These are phyloP conservation scores for Solanum gandarillasii DNA, from an alignment of 257 asterid species.

Conservation along the genomic window DNA sequence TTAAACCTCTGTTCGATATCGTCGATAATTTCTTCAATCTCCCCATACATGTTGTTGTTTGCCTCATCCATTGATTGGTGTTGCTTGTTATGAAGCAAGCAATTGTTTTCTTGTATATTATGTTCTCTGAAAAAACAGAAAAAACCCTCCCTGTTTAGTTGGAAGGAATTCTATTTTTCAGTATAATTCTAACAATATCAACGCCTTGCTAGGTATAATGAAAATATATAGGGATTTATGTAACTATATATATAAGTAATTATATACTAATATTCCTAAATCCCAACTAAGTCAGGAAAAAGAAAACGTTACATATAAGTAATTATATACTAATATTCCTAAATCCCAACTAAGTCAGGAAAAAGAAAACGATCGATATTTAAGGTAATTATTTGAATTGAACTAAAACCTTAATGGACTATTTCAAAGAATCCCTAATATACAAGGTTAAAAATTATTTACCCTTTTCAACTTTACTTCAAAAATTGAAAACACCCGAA, in stretches of 20 bases:
- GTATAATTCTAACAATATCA: neutral
- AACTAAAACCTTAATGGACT: neutral
- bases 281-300: no score
- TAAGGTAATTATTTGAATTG: neutral
- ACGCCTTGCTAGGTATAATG: neutral
- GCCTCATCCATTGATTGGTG: neutral
- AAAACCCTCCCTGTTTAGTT: neutral
- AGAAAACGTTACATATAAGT: no score
- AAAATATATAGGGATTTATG: no score
- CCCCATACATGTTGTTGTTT: conserved; percentile 2
- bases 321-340: neutral
- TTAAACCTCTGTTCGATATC: conserved; percentile 6
- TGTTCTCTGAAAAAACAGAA: neutral
- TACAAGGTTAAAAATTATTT: neutral
- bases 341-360: neutral
- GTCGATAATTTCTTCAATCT: conserved; percentile 24
- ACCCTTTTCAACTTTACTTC: neutral
- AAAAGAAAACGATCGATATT: neutral
- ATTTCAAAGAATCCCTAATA: neutral
- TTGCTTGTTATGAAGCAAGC: neutral
- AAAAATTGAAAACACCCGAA: neutral
- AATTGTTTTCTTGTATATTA: neutral
- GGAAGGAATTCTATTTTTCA: neutral
- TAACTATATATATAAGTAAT: neutral
- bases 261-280: no score